Evolutionary conservation across 805 yeast species (phyloP).

Genomic region (Cyberlindnera lachancei): DNA sequence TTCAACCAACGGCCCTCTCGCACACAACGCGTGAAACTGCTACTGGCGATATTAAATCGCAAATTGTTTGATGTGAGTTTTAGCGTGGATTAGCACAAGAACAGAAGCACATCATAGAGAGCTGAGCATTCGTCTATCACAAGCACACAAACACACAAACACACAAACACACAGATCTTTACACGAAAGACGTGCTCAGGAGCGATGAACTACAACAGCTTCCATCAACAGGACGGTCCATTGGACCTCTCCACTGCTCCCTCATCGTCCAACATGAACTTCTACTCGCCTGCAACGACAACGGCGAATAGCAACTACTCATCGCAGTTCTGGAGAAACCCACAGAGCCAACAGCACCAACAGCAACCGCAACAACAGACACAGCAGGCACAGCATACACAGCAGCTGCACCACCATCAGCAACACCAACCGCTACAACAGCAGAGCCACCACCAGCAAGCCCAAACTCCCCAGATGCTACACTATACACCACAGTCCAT

Average conservation of each 20-base stretch:
- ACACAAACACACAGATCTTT: too few relatives aligned
- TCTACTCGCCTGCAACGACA: slow-evolving; percentile 1
- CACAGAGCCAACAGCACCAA: slow-evolving; percentile 4
- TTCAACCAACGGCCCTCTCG: slow-evolving; percentile 1
- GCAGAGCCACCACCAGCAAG: not conserved
- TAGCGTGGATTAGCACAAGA: too few relatives aligned
- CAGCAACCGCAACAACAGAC: slow-evolving; percentile 1
- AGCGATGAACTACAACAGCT: slow-evolving; percentile 7
- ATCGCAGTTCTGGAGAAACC: slow-evolving; percentile 8
- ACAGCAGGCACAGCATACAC: slow-evolving; percentile 1
- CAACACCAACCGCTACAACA: not conserved
- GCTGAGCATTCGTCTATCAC: too few relatives aligned
- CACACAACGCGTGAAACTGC: too few relatives aligned
- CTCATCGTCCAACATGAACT: slow-evolving; percentile 7
- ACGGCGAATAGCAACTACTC: slow-evolving; percentile 1
- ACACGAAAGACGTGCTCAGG: too few relatives aligned
- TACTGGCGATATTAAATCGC: too few relatives aligned
- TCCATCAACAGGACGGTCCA: slow-evolving; percentile 6
- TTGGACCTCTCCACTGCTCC: slow-evolving; percentile 12
- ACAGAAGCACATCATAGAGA: too few relatives aligned
- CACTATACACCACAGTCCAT: slow-evolving; percentile 1
- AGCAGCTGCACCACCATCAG: not conserved
- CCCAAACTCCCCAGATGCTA: not conserved
- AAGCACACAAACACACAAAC: too few relatives aligned
- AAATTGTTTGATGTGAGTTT: too few relatives aligned